Base-by-base conservation (phyloP, 345 rosid species). In the Mercurialis annua region DNA sequence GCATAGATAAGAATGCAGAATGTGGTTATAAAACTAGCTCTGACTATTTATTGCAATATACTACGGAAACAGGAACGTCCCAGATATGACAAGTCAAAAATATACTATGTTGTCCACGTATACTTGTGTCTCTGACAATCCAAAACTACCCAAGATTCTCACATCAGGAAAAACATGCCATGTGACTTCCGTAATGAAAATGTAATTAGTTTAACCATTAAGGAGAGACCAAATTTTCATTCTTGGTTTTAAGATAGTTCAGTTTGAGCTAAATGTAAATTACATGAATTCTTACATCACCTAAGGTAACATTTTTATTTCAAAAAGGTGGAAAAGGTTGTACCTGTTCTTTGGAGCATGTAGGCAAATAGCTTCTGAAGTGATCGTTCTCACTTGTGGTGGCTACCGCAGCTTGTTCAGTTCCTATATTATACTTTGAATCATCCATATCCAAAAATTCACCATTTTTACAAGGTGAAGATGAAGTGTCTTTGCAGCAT, bases 291-390 rank as follows among this genome's bases (percentile, higher is more conserved):
- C 43, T 62, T 24, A 27, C 51, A 52, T 48, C 15, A 20, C 23
- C 67, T 27, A 44, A 26, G 29, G 23, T 6, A 48, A 49, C 53
- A 58, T 42, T 68, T 61, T 58, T 15, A 50, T 21, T 20, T 23
- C 4, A 55, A 62, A 29, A 31, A 31, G 49, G 50, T 7, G 50
- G 55, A 69, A 24, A 54, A 65, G 66, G 68, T 18, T 24, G 42
- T 77, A 91, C 97, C 87, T 75, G 87, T 63, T 84, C 87, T 68
- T 71, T 87, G n/a, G 78, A 68, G 77, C 61, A 75, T 68, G 76
- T 63, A 46, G 78, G 77, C 70, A 79, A 50, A 77, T 62, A 67
- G 49, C 71, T 81, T 71, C 73, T 68, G 47, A 69, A 75, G 65
- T 52, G 80, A 47, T 52, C 69, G 20, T 72, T 79, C 71, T 73